Percentiles rank a stretch among this genome's conserved stretches.
These are phyloP conservation scores for Aspergillus pseudoglaucus DNA, from an alignment of 2,329 filamentous ascomycete genomes.

Conservation along the genomic window DNA sequence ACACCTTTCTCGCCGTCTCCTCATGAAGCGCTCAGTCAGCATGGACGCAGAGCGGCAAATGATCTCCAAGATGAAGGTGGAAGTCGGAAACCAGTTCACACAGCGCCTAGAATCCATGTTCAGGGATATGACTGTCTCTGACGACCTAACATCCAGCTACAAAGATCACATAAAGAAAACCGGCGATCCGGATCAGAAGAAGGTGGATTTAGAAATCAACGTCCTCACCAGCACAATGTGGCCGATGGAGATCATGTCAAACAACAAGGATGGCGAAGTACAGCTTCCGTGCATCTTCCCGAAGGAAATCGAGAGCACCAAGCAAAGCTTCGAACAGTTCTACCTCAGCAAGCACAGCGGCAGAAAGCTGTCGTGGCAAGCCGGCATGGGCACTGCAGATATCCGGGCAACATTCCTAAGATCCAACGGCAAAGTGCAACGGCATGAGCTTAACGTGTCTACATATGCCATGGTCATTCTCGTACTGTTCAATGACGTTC, in stretches of 20 bases:
- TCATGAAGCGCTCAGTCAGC: conserved; percentile 84
- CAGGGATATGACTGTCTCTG: conserved; percentile 85
- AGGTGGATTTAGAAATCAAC: conserved; percentile 73
- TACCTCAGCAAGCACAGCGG: conserved; percentile 85
- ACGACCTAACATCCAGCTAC: conserved; percentile 73
- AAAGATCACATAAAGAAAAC: conserved; percentile 59
- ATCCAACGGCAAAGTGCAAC: conserved; percentile 64
- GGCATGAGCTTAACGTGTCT: conserved; percentile 85
- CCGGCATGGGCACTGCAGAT: conserved; percentile 74
- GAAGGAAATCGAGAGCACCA: conserved; percentile 63
- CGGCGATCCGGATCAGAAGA: conserved; percentile 52
- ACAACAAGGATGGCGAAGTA: conserved; percentile 43
- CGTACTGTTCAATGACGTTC: conserved; percentile 77
- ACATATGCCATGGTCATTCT: conserved; percentile 90
- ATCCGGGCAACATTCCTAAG: conserved; percentile 71
- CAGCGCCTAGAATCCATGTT: conserved; percentile 95
- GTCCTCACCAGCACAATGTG: conserved; percentile 91
- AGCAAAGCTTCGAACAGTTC: conserved; percentile 79
- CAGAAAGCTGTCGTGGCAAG: conserved; percentile 77
- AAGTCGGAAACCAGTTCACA: conserved; percentile 91
- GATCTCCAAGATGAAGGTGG: conserved; percentile 94
- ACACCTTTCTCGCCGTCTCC: conserved; percentile 77
- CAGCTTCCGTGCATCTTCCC: conserved; percentile 62
- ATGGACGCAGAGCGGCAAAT: conserved; percentile 92
- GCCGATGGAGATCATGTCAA: conserved; percentile 82